phyloP scores from a whole-genome alignment of 306 rosid genomes.

The Sphenostylis stenocarpa region DNA sequence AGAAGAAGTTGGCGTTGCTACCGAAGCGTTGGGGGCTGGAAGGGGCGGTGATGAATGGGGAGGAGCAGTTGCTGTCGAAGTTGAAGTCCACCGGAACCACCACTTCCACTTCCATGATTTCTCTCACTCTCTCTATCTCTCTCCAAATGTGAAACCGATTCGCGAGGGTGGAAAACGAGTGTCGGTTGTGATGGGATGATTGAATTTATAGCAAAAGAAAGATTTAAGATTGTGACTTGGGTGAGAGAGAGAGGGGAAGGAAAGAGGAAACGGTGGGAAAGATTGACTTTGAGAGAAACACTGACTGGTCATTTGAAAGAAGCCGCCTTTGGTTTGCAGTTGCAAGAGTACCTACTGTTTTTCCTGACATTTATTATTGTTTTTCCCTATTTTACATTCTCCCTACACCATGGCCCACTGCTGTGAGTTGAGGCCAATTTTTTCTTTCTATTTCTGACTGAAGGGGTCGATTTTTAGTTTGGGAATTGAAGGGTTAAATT shows the following conservation, averaged over 20 bases:
- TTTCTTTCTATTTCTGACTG: too few relatives aligned
- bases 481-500: not conserved
- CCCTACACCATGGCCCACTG: not conserved
- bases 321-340: not conserved
- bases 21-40: constrained; percentile 76
- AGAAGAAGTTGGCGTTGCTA: constrained; percentile 45
- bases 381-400: not conserved
- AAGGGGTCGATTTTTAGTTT: not conserved
- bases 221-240: not conserved
- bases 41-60: constrained; percentile 91
- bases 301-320: not conserved
- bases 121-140: not conserved
- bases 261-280: not conserved
- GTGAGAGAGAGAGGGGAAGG: not conserved
- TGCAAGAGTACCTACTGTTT: not conserved
- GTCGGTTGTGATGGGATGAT: constrained; percentile 32
- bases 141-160: not conserved
- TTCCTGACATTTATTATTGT: constrained; percentile 12
- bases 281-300: not conserved
- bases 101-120: constrained; percentile 41
- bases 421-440: too few relatives aligned
- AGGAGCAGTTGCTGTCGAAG: constrained; percentile 77
- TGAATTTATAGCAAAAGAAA: constrained; percentile 26
- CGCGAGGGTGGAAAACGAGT: constrained; percentile 15
- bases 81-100: constrained; percentile 53